These are phyloP conservation scores for Aureobasidium melanogenum DNA, from an alignment of 2,329 filamentous ascomycete genomes.

Conservation along the genomic window DNA sequence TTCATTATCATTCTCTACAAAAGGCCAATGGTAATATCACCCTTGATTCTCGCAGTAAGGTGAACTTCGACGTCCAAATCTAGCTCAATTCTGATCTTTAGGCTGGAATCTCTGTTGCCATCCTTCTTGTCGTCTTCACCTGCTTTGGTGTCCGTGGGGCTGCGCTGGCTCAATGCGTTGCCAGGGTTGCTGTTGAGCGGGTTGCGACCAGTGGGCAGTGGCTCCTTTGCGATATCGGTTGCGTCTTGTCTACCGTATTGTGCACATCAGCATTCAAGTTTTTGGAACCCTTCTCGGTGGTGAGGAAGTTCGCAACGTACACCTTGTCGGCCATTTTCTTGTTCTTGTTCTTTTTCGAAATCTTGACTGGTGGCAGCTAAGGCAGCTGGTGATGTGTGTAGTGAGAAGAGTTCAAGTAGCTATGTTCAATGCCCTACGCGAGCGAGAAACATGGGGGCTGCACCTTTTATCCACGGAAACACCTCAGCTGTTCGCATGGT, in stretches of 20 bases:
- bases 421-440: not conserved
- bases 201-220: not conserved
- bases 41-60: conserved; percentile 22
- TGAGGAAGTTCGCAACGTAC: not conserved
- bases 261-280: not conserved
- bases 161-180: not conserved
- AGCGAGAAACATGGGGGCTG: not conserved
- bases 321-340: conserved; percentile 1
- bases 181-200: not conserved
- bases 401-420: not conserved
- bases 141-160: not conserved
- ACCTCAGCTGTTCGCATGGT: not conserved
- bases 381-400: not conserved
- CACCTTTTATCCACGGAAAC: not conserved
- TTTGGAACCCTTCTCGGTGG: not conserved
- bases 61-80: conserved; percentile 24
- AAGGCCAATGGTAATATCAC: conserved; percentile 23
- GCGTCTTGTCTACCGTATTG: not conserved
- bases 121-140: not conserved
- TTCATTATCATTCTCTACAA: conserved; percentile 15
- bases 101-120: conserved; percentile 18
- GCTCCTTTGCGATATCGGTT: conserved; percentile 3
- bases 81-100: conserved; percentile 23
- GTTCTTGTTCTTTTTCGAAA: not conserved
- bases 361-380: not conserved